phyloP scores from a whole-genome alignment of 805 yeast genomes.

The Debaryomyces castellii region DNA sequence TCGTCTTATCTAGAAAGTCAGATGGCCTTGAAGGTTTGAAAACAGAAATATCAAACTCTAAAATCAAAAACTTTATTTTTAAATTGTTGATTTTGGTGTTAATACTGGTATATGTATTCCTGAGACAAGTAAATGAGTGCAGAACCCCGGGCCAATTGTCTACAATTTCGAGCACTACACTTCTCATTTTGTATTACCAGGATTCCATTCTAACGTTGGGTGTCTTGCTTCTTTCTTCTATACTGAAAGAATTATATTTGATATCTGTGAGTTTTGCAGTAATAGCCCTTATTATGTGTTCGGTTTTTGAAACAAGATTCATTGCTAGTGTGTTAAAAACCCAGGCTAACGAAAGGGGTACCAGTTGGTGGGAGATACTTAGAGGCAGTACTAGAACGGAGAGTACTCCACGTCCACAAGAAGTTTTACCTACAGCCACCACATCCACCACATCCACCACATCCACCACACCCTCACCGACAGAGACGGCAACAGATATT shows the following conservation, averaged over 20 bases:
- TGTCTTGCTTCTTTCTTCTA: slow-evolving; percentile 56
- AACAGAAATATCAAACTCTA: slow-evolving; percentile 43
- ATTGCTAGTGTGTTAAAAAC: slow-evolving; percentile 64
- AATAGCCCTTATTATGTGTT: slow-evolving; percentile 64
- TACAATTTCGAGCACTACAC: slow-evolving; percentile 52
- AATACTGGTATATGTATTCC: slow-evolving; percentile 53
- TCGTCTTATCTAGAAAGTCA: slow-evolving; percentile 34
- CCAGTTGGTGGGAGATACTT: slow-evolving; percentile 64
- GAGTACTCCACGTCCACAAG: slow-evolving; percentile 20
- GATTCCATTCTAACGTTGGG: slow-evolving; percentile 72
- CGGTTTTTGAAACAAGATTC: slow-evolving; percentile 74
- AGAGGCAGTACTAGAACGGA: slow-evolving; percentile 54
- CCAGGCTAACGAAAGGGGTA: slow-evolving; percentile 69
- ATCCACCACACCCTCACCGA: neutral
- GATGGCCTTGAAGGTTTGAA: slow-evolving; percentile 51
- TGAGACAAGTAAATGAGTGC: slow-evolving; percentile 68
- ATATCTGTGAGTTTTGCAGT: slow-evolving; percentile 71
- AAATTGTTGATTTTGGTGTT: slow-evolving; percentile 46
- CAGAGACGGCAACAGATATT: neutral
- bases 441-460: slow-evolving; percentile 8
- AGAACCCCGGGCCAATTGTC: slow-evolving; percentile 81
- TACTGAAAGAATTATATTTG: slow-evolving; percentile 54
- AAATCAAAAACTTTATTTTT: slow-evolving; percentile 41
- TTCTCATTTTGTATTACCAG: slow-evolving; percentile 64
- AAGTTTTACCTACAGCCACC: no score